phyloP scores from a whole-genome alignment of 768 basidiomycete genomes.

The Hygrophorus russula region DNA sequence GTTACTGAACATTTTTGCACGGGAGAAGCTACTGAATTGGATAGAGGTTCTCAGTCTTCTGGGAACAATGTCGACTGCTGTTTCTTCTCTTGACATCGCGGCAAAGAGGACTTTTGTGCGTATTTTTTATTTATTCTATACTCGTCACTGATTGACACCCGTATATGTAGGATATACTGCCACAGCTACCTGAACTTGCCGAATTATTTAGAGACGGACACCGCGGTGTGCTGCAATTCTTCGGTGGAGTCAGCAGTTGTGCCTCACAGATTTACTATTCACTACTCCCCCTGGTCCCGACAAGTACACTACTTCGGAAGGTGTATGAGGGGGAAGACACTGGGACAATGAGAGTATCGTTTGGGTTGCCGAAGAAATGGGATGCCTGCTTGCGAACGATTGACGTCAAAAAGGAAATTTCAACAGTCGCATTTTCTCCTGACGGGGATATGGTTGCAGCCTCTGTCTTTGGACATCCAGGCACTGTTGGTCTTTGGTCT shows the following conservation, averaged over 20 bases:
- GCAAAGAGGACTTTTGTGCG: neutral
- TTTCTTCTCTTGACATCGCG: neutral
- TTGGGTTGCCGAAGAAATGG: neutral
- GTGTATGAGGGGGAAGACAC: neutral
- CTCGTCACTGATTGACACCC: no score
- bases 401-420: neutral
- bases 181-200: neutral
- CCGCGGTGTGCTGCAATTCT: neutral
- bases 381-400: neutral
- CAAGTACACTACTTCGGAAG: neutral
- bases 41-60: neutral
- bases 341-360: neutral
- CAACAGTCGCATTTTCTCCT: neutral
- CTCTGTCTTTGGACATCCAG: neutral
- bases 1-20: neutral
- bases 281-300: neutral
- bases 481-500: neutral
- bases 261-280: neutral
- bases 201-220: constrained; percentile 1
- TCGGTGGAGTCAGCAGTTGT: neutral
- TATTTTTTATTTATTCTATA: neutral
- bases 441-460: neutral
- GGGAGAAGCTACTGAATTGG: neutral
- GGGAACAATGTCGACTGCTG: neutral
- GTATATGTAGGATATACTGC: neutral